Conservation (phyloP, 2,329 filamentous ascomycete species). For the Teratosphaeria destructans region DNA sequence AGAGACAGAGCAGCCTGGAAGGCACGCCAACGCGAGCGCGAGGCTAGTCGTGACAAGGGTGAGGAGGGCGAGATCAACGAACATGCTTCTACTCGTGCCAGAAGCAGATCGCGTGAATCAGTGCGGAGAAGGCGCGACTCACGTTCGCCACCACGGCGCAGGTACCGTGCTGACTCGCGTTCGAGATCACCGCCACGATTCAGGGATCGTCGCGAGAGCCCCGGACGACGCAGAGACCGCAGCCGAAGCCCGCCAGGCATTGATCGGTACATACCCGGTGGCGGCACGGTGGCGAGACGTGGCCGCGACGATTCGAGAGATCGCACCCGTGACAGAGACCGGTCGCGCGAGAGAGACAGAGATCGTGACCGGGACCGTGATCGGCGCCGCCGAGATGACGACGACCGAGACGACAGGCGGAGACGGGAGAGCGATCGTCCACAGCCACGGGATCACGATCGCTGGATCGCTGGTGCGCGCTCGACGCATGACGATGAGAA, state of each 20-base stretch:
- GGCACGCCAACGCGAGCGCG: conserved; percentile 17
- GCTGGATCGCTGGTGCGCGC: conserved; percentile 6
- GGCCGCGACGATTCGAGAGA: conserved; percentile 8
- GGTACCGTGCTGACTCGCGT: conserved; percentile 10
- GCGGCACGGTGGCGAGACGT: conserved; percentile 8
- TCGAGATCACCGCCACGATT: conserved; percentile 13
- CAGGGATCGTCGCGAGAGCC: conserved; percentile 4
- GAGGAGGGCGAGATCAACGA: conserved; percentile 25
- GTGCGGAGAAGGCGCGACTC: conserved; percentile 14
- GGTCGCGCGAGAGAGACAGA: conserved; percentile 13
- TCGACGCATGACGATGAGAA: conserved; percentile 8
- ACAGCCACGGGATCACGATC: conserved; percentile 6
- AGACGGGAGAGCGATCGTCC: conserved; percentile 1
- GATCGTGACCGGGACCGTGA: conserved; percentile 18
- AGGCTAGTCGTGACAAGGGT: conserved; percentile 15
- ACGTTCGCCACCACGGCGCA: conserved; percentile 12
- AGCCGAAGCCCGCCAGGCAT: conserved; percentile 24
- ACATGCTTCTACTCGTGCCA: conserved; percentile 5
- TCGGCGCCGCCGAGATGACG: conserved; percentile 16
- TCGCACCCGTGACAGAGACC: conserved; percentile 14
- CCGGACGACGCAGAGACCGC: conserved; percentile 14
- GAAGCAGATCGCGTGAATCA: conserved; percentile 9
- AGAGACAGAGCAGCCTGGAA: conserved; percentile 24
- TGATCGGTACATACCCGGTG: conserved; percentile 31
- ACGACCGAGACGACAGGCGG: conserved; percentile 6